These are phyloP conservation scores for Periconia sp. DNA, from an alignment of 2,329 filamentous ascomycete genomes.

Conservation along the genomic window DNA sequence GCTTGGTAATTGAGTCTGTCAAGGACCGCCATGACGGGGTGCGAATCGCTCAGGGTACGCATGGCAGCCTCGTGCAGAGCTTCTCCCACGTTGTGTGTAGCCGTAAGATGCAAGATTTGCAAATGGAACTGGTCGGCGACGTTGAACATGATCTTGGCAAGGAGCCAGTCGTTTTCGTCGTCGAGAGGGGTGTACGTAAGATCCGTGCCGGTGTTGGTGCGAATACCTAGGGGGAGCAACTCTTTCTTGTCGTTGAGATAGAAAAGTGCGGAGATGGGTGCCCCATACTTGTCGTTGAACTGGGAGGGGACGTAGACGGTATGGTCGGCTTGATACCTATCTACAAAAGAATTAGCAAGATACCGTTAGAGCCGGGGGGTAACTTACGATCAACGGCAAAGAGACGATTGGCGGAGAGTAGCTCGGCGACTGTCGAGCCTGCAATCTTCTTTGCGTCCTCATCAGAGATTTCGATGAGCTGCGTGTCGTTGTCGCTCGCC, in stretches of 20 bases:
- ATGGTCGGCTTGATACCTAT: constrained; percentile 4
- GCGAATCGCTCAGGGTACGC: constrained; percentile 5
- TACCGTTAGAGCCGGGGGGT: not conserved
- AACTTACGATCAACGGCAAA: constrained; percentile 5
- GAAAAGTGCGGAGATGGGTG: constrained; percentile 3
- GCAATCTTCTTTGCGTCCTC: constrained; percentile 5
- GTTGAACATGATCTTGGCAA: constrained; percentile 9
- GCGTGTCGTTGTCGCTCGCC: not conserved
- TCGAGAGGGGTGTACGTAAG: constrained; percentile 5
- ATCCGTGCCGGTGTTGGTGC: constrained; percentile 3
- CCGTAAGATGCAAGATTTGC: constrained; percentile 7
- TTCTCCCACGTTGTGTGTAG: constrained; percentile 7
- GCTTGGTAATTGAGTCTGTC: constrained; percentile 3
- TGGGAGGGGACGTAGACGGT: constrained; percentile 4
- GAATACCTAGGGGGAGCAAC: constrained; percentile 3
- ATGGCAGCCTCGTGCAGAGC: constrained; percentile 8
- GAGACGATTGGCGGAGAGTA: not conserved
- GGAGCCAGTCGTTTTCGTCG: constrained; percentile 2
- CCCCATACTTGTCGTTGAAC: constrained; percentile 6
- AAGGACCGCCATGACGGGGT: constrained; percentile 5
- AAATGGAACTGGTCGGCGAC: constrained; percentile 3
- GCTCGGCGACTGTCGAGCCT: not conserved
- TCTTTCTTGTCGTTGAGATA: constrained; percentile 1
- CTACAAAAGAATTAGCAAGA: not conserved
- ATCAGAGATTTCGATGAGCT: constrained; percentile 6